Evolutionary conservation across 306 rosid species (phyloP).

Genomic region (Citrullus mucosospermus): DNA sequence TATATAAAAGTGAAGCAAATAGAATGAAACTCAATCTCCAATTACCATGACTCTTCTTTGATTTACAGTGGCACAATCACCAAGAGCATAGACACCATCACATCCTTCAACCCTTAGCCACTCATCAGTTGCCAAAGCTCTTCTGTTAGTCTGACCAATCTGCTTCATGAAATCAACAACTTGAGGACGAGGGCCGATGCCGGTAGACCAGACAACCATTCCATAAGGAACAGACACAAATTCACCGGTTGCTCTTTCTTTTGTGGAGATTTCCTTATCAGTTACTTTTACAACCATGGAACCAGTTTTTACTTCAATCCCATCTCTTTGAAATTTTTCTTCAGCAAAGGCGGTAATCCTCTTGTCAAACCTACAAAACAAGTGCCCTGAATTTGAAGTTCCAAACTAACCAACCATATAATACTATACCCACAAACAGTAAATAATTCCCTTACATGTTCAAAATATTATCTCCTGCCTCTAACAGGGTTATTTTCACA

Average conservation of each 20-base stretch:
- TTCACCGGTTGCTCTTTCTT: conserved; percentile 48
- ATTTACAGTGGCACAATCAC: conserved; percentile 68
- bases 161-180: conserved; percentile 62
- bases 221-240: conserved; percentile 48
- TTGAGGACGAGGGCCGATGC: conserved; percentile 59
- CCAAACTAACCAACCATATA: not conserved
- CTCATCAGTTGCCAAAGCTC: conserved; percentile 50
- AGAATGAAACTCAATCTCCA: not conserved
- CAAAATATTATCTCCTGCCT: conserved; percentile 67
- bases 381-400: not conserved
- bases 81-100: conserved; percentile 42
- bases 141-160: conserved; percentile 59
- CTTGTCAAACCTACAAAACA: conserved; percentile 51
- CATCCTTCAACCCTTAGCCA: conserved; percentile 72
- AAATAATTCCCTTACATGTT: conserved; percentile 39
- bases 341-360: conserved; percentile 76
- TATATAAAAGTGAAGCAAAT: not conserved
- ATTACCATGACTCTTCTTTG: conserved; percentile 68
- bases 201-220: conserved; percentile 75
- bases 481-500: conserved; percentile 50
- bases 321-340: conserved; percentile 57
- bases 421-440: not conserved
- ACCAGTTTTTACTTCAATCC: conserved; percentile 63
- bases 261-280: conserved; percentile 51
- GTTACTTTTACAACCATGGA: conserved; percentile 49